Conservation (phyloP, 2,329 filamentous ascomycete genomes). For the Beauveria sp. region DNA sequence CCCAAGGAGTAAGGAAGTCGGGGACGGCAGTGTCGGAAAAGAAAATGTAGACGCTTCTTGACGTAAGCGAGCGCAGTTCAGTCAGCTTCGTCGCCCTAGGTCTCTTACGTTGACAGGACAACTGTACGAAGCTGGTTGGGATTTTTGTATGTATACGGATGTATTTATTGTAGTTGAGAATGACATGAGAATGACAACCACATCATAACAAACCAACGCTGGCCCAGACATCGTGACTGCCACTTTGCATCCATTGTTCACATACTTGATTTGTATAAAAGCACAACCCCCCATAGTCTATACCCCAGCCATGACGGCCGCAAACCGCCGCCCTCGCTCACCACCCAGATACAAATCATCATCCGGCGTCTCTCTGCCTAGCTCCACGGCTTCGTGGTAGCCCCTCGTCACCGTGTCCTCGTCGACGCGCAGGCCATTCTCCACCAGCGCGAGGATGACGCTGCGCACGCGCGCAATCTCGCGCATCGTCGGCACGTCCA, state of each 20-base stretch:
- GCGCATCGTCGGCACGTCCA: conserved; percentile 66
- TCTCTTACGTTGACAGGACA: neutral
- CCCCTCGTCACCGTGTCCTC: conserved; percentile 79
- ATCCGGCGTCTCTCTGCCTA: conserved; percentile 54
- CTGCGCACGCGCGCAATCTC: conserved; percentile 83
- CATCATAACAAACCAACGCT: neutral
- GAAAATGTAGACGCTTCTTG: neutral
- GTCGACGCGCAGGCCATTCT: conserved; percentile 76
- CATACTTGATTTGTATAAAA: neutral
- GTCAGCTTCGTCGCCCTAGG: neutral
- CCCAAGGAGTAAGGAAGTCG: conserved; percentile 13
- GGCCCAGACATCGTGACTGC: neutral
- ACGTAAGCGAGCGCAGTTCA: neutral
- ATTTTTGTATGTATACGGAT: neutral
- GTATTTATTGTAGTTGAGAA: neutral
- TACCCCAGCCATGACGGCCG: conserved; percentile 28
- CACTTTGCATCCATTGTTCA: neutral
- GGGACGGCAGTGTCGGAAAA: too few relatives aligned
- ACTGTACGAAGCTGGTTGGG: neutral
- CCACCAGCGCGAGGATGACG: conserved; percentile 74
- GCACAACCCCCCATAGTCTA: neutral
- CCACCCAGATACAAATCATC: conserved; percentile 55
- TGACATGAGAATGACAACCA: neutral
- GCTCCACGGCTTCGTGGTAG: conserved; percentile 74
- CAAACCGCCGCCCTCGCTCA: conserved; percentile 45